Evolutionary conservation across 2,329 filamentous ascomycete genomes (phyloP).

Genomic region (Alternaria sp.): DNA sequence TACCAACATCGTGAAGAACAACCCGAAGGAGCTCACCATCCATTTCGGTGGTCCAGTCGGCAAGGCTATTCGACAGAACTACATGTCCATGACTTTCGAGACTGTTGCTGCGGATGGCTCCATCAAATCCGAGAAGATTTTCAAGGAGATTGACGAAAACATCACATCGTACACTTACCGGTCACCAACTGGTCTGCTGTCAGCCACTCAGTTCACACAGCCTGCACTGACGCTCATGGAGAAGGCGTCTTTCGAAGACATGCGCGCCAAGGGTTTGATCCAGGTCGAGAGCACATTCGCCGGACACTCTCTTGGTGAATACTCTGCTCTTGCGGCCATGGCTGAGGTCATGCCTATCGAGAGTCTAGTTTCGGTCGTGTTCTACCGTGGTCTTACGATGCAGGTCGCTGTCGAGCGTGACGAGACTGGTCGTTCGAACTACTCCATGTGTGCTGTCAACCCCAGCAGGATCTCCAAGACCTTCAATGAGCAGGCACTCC

Average conservation of each 20-base stretch:
- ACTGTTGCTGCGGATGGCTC: slow-evolving; percentile 90
- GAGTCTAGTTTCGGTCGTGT: slow-evolving; percentile 95
- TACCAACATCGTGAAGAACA: slow-evolving; percentile 99
- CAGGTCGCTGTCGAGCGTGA: slow-evolving; percentile 98
- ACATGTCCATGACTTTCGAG: slow-evolving; percentile 99
- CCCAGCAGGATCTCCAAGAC: slow-evolving; percentile 98
- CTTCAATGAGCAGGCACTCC: slow-evolving; percentile 96
- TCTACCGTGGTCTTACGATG: slow-evolving; percentile 99
- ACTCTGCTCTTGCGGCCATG: slow-evolving; percentile 93
- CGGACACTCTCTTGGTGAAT: slow-evolving; percentile 97
- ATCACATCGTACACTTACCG: slow-evolving; percentile 97
- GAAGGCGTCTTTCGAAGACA: slow-evolving; percentile 99
- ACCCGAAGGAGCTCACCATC: slow-evolving; percentile 97
- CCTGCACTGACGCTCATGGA: slow-evolving; percentile 98
- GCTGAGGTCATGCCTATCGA: slow-evolving; percentile 99
- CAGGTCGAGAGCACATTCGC: slow-evolving; percentile 97
- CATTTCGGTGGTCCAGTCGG: slow-evolving; percentile 97
- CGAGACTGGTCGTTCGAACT: slow-evolving; percentile 90
- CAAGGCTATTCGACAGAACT: slow-evolving; percentile 97
- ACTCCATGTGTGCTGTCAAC: slow-evolving; percentile 99
- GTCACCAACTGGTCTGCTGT: slow-evolving; percentile 91
- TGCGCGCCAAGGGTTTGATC: slow-evolving; percentile 95
- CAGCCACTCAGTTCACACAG: slow-evolving; percentile 98
- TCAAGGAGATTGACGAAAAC: slow-evolving; percentile 94
- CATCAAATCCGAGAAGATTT: slow-evolving; percentile 98